Base-by-base conservation (phyloP, 352 stramenopile species). In the Thraustotheca clavata region DNA sequence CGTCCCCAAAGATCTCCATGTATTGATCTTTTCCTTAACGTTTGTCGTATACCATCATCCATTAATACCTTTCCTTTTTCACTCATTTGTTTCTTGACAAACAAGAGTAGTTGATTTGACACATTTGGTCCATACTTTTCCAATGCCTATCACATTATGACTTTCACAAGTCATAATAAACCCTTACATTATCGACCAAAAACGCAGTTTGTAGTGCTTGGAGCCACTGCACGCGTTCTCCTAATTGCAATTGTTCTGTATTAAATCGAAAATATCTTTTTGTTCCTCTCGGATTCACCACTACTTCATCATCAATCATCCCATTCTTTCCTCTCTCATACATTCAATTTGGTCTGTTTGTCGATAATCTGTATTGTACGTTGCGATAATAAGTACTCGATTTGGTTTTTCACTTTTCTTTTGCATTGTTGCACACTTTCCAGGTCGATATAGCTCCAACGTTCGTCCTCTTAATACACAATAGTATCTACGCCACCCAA, bases 1-100 rank as follows among this genome's bases (percentile, higher is more conserved):
- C 57, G 57, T n/a, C 11, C 31, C 57, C 57, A 65, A 11, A 65
- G 41, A 31, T 65, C 57, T 22, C 57, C 57, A 35, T 65, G 57
- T 20, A 65, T 65, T 26, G 57, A 65, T 32, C 57, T 29, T 46
- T 65, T 65, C 27, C 57, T 40, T 14, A 65, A 46, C 38, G 57
- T 65, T 26, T 65, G 46, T 20, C 57, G 47, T 43, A 65, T 65
- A 20, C 57, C 47, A 26, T 65, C 57, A 35, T 65, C 57, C 7
- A 65, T 43, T 11, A 31, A 31, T 16, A 65, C 35, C 11, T 9
- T 18, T 8, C 57, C 57, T 32, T 33, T 38, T 46, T 65, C 57
- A 14, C 35, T 54, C 22, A 65, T 26, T 41, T 65, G 57, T 26
- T 54, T 50, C 12, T 26, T 54, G 12, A 46, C 57, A 24, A 47